Conservation (phyloP, 352 stramenopile species). For the Halophytophthora batemanensis region DNA sequence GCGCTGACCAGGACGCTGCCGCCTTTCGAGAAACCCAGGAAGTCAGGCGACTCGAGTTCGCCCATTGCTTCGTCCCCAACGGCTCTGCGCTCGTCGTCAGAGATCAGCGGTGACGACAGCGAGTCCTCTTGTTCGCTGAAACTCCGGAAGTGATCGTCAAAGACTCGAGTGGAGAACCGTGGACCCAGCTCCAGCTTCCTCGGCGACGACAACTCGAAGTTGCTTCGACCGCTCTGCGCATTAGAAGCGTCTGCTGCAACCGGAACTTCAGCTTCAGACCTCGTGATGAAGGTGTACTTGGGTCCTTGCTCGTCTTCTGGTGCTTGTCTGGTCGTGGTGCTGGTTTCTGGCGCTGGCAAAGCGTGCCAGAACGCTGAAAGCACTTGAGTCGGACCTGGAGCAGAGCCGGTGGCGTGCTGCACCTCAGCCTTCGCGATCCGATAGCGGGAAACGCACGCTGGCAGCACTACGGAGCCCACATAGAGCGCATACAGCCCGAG, state of each 20-base stretch:
- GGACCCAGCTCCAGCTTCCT: conserved; percentile 7
- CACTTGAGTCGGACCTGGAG: conserved; percentile 26
- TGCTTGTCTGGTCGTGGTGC: conserved; percentile 9
- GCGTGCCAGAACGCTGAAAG: conserved; percentile 80
- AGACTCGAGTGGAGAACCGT: conserved; percentile 44
- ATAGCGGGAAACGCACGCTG: conserved; percentile 41
- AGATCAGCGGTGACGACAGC: conserved; percentile 60
- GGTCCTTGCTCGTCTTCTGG: conserved; percentile 15
- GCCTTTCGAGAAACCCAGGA: conserved; percentile 34
- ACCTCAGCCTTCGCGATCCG: conserved; percentile 12
- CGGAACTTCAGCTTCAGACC: conserved; percentile 13
- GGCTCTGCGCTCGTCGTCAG: conserved; percentile 36
- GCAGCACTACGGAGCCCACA: conserved; percentile 54
- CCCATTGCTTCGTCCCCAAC: conserved; percentile 5
- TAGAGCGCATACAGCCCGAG: conserved; percentile 54
- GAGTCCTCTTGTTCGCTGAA: conserved; percentile 26
- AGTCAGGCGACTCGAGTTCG: not conserved
- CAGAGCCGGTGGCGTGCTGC: conserved; percentile 10
- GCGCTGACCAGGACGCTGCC: conserved; percentile 39
- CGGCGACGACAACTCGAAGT: conserved; percentile 25
- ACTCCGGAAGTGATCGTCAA: conserved; percentile 65
- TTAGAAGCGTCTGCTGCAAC: conserved; percentile 3
- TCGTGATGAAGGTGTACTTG: conserved; percentile 49
- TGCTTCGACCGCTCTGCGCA: not conserved
- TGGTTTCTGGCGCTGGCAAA: conserved; percentile 31